Conservation (phyloP, 2,329 filamentous ascomycete genomes). For the Aureobasidium sp. region DNA sequence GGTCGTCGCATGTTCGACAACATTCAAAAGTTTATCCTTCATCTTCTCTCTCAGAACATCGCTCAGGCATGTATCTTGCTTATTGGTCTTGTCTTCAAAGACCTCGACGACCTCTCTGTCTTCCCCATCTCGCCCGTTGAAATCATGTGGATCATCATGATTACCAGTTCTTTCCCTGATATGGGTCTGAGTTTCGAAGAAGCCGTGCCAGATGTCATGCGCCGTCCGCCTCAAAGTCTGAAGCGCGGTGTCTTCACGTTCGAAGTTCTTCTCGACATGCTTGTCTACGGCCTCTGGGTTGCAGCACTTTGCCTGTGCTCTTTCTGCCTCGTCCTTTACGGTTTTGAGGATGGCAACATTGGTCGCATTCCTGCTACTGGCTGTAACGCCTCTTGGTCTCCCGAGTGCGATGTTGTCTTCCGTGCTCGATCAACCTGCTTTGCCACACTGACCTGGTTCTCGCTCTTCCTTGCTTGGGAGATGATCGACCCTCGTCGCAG, state of each 20-base stretch:
- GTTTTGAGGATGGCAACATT: constrained; percentile 50
- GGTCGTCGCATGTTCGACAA: constrained; percentile 80
- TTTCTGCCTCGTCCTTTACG: constrained; percentile 59
- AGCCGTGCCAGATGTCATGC: constrained; percentile 69
- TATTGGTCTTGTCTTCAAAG: constrained; percentile 72
- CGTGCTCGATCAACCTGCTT: constrained; percentile 67
- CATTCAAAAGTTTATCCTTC: constrained; percentile 77
- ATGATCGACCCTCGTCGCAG: constrained; percentile 65
- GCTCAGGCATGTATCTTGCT: constrained; percentile 74
- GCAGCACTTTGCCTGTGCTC: constrained; percentile 56
- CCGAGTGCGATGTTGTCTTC: constrained; percentile 57
- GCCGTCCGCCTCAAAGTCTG: constrained; percentile 67
- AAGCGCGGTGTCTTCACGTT: constrained; percentile 65
- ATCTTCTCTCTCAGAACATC: constrained; percentile 73
- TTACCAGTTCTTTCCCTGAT: constrained; percentile 79
- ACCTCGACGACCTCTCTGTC: constrained; percentile 61
- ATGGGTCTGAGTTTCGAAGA: constrained; percentile 79
- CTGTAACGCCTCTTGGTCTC: constrained; percentile 54
- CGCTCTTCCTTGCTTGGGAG: constrained; percentile 71
- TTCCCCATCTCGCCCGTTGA: constrained; percentile 79
- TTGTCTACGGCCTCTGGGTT: constrained; percentile 74
- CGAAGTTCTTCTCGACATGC: constrained; percentile 71
- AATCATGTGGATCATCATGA: constrained; percentile 92
- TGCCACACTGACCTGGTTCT: constrained; percentile 68
- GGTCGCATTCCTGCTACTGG: constrained; percentile 41